Base-by-base conservation (phyloP, 2,329 filamentous ascomycete species). In the Colletotrichum caudatum region DNA sequence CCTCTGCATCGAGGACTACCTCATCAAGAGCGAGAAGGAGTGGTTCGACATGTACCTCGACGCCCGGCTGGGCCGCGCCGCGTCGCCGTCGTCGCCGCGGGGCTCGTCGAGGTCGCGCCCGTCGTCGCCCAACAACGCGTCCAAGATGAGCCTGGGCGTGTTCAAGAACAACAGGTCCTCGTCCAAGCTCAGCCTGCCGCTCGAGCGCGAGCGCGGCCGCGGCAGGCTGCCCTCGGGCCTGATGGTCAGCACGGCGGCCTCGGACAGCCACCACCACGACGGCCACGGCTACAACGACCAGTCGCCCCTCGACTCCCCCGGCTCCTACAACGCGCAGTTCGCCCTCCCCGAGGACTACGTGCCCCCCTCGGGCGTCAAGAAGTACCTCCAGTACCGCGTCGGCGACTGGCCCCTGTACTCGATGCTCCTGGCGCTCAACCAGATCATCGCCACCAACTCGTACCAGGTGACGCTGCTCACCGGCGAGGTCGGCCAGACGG, bases 381-480 rank as follows among this genome's bases (percentile, higher is more conserved):
- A 88, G 71, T 80, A 77, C 51, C 66, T 91, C 80, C 84, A 88
- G 73, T 81, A 85, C 69, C 87, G 88, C 35, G 78, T 91, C 69
- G 87, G 87, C 29, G 88, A 90, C 75, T 91, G 89, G 89, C 90
- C 89, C 0, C 76, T 91, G 14, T 91, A 91, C 77, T 86, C 88
- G 2, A 83, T 91, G 73, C 82, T 91, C 44, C 84, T 91, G 23
- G 89, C 88, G 18, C 82, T 90, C 44, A 88, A 89, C 41, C 89
- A 91, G 76, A 88, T 91, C 73, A 87, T 91, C 61, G 88, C 90
- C 1, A 88, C 89, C 67, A 91, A 91, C 78, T 91, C 89, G 0
- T 91, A 91, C 79, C 90, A 92, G 76, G 89, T 92, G 75, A 91
- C 89, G 0, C 83, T 92, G n/a, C 83, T 92, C 35, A 90, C 89